Conservation (phyloP, 805 yeast genomes). For the Candida peoriensis region DNA sequence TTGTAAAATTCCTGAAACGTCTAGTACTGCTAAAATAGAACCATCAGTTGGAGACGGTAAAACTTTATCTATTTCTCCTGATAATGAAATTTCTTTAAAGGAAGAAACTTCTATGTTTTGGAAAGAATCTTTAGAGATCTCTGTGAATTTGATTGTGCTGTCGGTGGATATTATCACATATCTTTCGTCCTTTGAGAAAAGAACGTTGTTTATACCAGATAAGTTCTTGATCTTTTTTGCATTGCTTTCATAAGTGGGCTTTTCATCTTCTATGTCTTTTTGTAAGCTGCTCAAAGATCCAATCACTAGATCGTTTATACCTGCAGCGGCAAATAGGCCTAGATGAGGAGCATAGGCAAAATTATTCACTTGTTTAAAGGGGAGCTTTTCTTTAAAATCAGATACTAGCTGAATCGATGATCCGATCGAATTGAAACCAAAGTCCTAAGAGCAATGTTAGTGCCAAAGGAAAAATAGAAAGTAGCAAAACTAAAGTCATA, state of each 20-base stretch:
- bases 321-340: slow-evolving; percentile 34
- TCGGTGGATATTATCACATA: slow-evolving; percentile 25
- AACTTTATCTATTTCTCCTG: slow-evolving; percentile 14
- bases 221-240: slow-evolving; percentile 12
- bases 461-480: background rate
- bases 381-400: slow-evolving; percentile 30
- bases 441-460: slow-evolving; percentile 26
- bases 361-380: slow-evolving; percentile 30
- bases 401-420: slow-evolving; percentile 29
- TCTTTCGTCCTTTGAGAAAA: slow-evolving; percentile 29
- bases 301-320: slow-evolving; percentile 29
- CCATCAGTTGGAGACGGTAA: slow-evolving; percentile 21
- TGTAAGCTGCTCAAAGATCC: slow-evolving; percentile 32
- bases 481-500: background rate
- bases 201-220: slow-evolving; percentile 24
- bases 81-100: slow-evolving; percentile 12
- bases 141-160: slow-evolving; percentile 17
- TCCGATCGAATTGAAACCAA: slow-evolving; percentile 39
- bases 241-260: slow-evolving; percentile 13
- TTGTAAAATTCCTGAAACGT: slow-evolving; percentile 11
- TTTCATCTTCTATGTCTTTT: slow-evolving; percentile 21
- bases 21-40: slow-evolving; percentile 14
- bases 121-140: slow-evolving; percentile 8
- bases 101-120: background rate
- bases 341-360: slow-evolving; percentile 31